A percentile compares a stretch with the other conserved stretches of the same genome.
Conservation (phyloP, 2,329 filamentous ascomycete species). For the Gaeumannomyces sp. region DNA sequence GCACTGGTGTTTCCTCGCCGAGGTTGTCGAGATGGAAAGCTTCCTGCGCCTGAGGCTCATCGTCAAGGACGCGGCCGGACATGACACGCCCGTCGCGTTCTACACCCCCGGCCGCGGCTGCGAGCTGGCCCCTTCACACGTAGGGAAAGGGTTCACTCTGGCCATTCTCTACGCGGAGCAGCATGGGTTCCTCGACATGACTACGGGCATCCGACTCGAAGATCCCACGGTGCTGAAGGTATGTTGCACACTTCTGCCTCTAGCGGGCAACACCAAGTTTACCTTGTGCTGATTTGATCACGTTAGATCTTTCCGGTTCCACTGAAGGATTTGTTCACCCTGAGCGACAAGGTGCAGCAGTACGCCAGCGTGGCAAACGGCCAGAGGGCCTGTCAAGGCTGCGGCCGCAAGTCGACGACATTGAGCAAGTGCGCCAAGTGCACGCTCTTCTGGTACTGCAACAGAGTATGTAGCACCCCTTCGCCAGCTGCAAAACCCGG, state of each 20-base stretch:
- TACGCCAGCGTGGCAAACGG: background rate
- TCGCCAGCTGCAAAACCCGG: background rate
- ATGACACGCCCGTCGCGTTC: background rate
- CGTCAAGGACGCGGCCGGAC: background rate
- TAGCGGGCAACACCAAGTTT: background rate
- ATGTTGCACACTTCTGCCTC: background rate
- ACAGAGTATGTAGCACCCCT: background rate
- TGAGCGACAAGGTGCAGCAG: conserved; percentile 2
- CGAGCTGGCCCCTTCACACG: background rate
- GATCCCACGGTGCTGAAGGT: conserved; percentile 1
- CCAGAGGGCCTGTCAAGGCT: background rate
- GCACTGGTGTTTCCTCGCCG: conserved; percentile 1
- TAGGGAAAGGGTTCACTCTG: background rate
- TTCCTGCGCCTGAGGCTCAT: conserved; percentile 1
- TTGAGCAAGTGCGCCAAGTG: conserved; percentile 1
- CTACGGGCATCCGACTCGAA: conserved; percentile 1
- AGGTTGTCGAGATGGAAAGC: background rate
- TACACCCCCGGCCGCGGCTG: background rate
- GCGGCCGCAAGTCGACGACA: background rate
- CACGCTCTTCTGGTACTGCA: conserved; percentile 2
- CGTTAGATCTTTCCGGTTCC: background rate
- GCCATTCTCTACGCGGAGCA: conserved; percentile 1
- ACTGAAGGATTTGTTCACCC: background rate
- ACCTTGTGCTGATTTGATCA: background rate
- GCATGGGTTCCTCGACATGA: conserved; percentile 1